phyloP scores from a whole-genome alignment of 2,329 filamentous ascomycete genomes.

The Geosmithia flava region DNA sequence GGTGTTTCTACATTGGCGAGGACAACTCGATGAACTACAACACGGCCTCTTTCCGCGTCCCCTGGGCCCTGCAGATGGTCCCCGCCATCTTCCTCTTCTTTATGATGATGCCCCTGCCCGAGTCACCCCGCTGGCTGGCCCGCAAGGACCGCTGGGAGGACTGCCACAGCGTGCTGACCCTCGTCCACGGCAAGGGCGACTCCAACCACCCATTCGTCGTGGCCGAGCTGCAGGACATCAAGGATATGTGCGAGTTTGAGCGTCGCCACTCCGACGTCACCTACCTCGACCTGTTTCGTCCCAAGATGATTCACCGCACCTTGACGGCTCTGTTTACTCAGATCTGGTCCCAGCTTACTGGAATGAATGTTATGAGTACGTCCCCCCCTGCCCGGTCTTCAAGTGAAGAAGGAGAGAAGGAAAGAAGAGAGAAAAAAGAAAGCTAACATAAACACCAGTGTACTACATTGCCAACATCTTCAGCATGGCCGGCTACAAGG shows the following conservation, averaged over 20 bases:
- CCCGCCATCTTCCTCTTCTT: conserved; percentile 46
- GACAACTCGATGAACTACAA: conserved; percentile 20
- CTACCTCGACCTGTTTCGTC: conserved; percentile 60
- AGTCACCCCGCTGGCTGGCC: conserved; percentile 54
- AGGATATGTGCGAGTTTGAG: conserved; percentile 63
- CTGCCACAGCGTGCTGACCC: conserved; percentile 34
- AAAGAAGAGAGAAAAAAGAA: background rate
- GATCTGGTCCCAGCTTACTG: conserved; percentile 43
- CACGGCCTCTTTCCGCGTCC: conserved; percentile 46
- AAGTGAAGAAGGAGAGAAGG: background rate
- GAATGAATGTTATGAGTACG: conserved; percentile 47
- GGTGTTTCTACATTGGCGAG: conserved; percentile 44
- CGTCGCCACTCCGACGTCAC: conserved; percentile 54
- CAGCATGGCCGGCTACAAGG: conserved; percentile 23
- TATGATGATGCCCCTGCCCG: conserved; percentile 47
- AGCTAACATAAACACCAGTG: conserved; percentile 22
- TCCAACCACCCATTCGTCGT: conserved; percentile 51
- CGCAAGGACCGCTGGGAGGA: conserved; percentile 48
- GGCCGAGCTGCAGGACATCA: conserved; percentile 60
- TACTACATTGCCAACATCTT: conserved; percentile 45
- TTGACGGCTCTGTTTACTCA: conserved; percentile 38
- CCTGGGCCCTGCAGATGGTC: conserved; percentile 54
- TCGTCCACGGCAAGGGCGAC: conserved; percentile 57
- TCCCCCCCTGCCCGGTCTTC: background rate
- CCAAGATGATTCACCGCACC: conserved; percentile 47